Base-by-base conservation (phyloP, 179 eudicot species). In the Patellifolia procumbens region DNA sequence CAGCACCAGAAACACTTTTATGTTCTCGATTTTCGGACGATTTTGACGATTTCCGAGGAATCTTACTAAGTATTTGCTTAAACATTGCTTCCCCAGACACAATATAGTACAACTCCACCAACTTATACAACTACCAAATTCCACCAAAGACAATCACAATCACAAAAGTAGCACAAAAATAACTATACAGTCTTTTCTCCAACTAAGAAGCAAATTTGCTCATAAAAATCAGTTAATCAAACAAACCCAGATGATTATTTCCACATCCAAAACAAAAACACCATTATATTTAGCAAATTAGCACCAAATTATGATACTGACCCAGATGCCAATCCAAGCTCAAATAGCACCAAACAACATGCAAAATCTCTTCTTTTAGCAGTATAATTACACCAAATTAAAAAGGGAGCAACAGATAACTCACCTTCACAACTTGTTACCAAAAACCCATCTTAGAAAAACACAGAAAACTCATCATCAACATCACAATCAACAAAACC, bases 11-110 rank as follows among this genome's bases (percentile, higher is more conserved):
- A 22, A 53, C 78, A 32, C 83, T 85, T 60, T 71, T 75, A 76
- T 76, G 83, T 43, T 88, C 89, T 39, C 80, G 78, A 76, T 78
- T 79, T 68, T 75, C 82, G 29, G 84, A 81, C 20, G 90, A 85
- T 56, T 87, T 87, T 0, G 88, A 85, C 26, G 85, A 79, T 73
- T 85, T 87, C 76, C 87, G 62, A 0, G 90, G 87, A 81, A 87
- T 80, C 86, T 86, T 88, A 78, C 85, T 84, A 17, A 88, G 83
- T 58, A 88, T 72, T 74, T 86, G 87, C 74, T 88, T 88, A 80
- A 84, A 86, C 89, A 86, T 88, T 72, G 81, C 83, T 84, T 51
- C 12, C 75, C 15, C 4, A 20, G 24, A 45, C 74, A 70, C 62
- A 52, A 65, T 72, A 55, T 32, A 59, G 52, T 59, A 72, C 78